Conservation (phyloP, 345 rosid genomes). For the Salix caprea region DNA sequence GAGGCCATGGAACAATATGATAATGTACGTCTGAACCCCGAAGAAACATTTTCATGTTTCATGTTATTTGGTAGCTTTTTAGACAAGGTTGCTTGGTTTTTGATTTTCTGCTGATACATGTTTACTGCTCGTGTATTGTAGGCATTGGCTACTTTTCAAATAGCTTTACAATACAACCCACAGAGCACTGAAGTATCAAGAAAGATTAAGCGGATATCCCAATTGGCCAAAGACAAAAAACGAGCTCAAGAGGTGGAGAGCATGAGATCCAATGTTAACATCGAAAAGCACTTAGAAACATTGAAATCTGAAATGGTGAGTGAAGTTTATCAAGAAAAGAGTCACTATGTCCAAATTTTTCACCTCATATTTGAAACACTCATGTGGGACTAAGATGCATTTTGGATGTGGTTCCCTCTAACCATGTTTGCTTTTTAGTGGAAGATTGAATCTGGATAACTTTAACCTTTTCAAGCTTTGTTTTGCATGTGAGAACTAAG, state of each 20-base stretch:
- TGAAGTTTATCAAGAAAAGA: slow-evolving; percentile 4
- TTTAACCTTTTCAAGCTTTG: not conserved
- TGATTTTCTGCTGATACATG: slow-evolving; percentile 1
- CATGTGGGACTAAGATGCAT: not conserved
- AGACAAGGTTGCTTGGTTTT: not conserved
- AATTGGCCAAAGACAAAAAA: slow-evolving; percentile 69
- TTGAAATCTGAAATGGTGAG: slow-evolving; percentile 71
- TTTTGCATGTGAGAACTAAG: not conserved
- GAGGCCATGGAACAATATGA: slow-evolving; percentile 94
- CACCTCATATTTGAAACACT: not conserved
- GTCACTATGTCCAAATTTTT: not conserved
- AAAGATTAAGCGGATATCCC: slow-evolving; percentile 72
- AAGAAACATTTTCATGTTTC: slow-evolving; percentile 5
- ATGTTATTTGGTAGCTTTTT: not conserved
- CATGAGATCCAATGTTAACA: slow-evolving; percentile 69
- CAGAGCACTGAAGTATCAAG: slow-evolving; percentile 83
- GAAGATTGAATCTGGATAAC: not conserved
- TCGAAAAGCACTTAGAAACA: slow-evolving; percentile 61
- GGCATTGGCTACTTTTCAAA: slow-evolving; percentile 80
- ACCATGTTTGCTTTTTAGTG: not conserved
- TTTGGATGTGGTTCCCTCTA: not conserved
- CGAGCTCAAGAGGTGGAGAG: slow-evolving; percentile 80
- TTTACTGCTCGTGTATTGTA: slow-evolving; percentile 16
- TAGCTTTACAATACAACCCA: slow-evolving; percentile 65
- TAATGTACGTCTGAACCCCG: slow-evolving; percentile 43